These are phyloP conservation scores for Scenedesmus sp. DNA, from an alignment of 163 green algal genomes.

Conservation along the genomic window DNA sequence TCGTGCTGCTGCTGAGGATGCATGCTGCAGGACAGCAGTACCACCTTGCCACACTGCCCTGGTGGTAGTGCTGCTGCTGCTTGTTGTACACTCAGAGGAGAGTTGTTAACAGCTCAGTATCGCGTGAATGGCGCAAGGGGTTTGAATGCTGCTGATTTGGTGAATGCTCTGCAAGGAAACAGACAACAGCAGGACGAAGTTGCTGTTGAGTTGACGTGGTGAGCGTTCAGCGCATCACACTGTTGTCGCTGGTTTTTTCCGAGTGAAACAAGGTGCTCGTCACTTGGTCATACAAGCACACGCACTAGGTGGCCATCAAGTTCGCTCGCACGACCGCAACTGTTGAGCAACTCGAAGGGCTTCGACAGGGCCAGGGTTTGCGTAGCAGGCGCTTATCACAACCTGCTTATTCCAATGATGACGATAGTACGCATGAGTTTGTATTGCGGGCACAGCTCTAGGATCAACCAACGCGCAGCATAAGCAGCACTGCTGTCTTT, in stretches of 20 bases:
- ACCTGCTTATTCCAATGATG: background rate
- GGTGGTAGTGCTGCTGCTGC: background rate
- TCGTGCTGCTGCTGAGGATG: background rate
- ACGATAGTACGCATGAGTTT: background rate
- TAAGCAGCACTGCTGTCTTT: slow-evolving; percentile 1
- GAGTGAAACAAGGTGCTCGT: no score
- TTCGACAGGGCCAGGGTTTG: background rate
- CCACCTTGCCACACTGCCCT: background rate
- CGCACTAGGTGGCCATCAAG: no score
- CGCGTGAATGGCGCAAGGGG: background rate
- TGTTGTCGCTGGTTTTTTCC: no score
- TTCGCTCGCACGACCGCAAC: background rate
- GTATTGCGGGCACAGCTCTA: background rate
- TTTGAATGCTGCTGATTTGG: background rate
- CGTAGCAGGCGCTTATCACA: background rate
- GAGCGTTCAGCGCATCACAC: background rate
- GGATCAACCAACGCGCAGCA: background rate
- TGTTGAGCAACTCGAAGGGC: background rate
- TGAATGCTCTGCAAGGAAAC: background rate
- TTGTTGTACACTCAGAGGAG: background rate
- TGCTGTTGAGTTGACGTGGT: background rate
- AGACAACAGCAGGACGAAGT: background rate
- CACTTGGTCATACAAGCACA: no score
- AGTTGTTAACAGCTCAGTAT: background rate
- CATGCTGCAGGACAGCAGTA: background rate